These are phyloP conservation scores for Allium fistulosum DNA, from an alignment of 106 monocot species.

Conservation along the genomic window DNA sequence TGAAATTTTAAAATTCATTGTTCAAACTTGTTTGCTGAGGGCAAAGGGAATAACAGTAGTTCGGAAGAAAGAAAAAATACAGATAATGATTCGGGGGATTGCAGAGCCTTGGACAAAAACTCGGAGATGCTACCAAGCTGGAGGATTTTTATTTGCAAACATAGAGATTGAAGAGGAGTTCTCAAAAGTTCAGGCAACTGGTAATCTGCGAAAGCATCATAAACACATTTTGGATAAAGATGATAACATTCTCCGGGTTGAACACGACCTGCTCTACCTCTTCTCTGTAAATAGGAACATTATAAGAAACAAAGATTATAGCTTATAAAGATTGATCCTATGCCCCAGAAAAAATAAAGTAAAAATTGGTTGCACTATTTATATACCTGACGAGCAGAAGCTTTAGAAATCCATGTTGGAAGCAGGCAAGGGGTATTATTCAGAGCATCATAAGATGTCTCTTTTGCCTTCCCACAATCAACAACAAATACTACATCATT, in stretches of 20 bases:
- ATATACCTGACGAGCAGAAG: conserved; percentile 92
- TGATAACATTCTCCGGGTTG: conserved; percentile 97
- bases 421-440: conserved; percentile 99
- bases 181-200: conserved; percentile 94
- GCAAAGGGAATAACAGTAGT: too few relatives aligned
- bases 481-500: conserved; percentile 99
- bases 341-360: conserved; percentile 2
- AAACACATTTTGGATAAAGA: conserved; percentile 94
- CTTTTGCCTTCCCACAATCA: conserved; percentile 99
- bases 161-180: conserved; percentile 95
- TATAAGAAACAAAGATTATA: too few relatives aligned
- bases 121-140: conserved; percentile 89
- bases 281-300: conserved; percentile 40
- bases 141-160: conserved; percentile 96
- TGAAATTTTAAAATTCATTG: conserved; percentile 1
- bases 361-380: neutral
- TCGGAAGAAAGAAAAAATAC: conserved; percentile 19
- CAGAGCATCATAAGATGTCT: conserved; percentile 98
- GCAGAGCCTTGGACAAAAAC: conserved; percentile 88
- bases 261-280: conserved; percentile 97
- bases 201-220: conserved; percentile 85
- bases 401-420: conserved; percentile 98
- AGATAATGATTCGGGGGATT: conserved; percentile 87
- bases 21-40: too few relatives aligned
- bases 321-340: too few relatives aligned